phyloP scores from a whole-genome alignment of 257 asterid genomes.

The Solanum etuberosum region DNA sequence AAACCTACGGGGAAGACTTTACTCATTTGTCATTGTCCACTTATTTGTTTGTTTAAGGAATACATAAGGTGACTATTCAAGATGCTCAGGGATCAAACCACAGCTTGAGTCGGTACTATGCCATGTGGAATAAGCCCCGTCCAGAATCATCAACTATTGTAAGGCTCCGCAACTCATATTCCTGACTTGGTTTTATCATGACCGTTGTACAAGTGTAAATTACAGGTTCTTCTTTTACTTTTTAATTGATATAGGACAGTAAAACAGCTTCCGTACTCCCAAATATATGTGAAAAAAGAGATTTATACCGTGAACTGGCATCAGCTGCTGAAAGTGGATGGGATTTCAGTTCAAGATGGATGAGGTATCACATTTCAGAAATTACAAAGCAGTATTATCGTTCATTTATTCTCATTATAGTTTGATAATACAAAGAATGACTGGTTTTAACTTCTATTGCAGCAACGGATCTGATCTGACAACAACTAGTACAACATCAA shows the following conservation, averaged over 20 bases:
- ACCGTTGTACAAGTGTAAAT: neutral
- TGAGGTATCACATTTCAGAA: constrained; percentile 44
- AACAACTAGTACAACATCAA: constrained; percentile 54
- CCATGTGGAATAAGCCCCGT: constrained; percentile 83
- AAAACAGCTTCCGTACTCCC: constrained; percentile 64
- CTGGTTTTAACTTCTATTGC: neutral
- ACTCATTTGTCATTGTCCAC: neutral
- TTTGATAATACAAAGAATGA: neutral
- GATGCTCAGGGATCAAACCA: constrained; percentile 53
- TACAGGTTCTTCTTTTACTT: neutral
- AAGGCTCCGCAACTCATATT: constrained; percentile 2
- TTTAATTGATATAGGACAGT: constrained; percentile 35
- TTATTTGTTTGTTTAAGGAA: constrained; percentile 23
- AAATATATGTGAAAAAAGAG: constrained; percentile 28
- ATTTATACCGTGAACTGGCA: constrained; percentile 67
- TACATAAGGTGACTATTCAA: constrained; percentile 61
- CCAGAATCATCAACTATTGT: constrained; percentile 82
- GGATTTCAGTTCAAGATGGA: constrained; percentile 97
- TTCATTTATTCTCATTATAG: neutral
- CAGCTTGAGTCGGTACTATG: constrained; percentile 64
- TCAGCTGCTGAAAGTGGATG: constrained; percentile 95
- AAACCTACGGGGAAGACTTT: neutral
- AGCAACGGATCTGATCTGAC: constrained; percentile 67
- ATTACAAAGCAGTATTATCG: neutral
- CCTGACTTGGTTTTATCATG: neutral